A percentile compares a stretch with the other conserved stretches of the same genome.
Evolutionary conservation across 257 asterid genomes (phyloP).

Genomic region (Capsicum rhomboideum): DNA sequence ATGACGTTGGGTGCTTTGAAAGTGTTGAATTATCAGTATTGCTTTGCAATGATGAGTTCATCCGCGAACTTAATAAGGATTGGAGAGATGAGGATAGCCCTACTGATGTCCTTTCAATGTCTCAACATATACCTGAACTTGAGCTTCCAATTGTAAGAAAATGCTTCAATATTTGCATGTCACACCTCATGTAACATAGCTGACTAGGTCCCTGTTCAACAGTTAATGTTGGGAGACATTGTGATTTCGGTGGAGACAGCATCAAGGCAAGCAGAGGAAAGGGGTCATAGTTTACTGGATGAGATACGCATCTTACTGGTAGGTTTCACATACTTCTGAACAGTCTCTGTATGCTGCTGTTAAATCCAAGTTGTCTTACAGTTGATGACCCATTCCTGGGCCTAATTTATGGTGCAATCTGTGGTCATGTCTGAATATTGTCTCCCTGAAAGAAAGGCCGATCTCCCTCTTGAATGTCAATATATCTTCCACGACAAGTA

Average conservation of each 20-base stretch:
- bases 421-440: not conserved
- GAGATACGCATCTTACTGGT: constrained; percentile 96
- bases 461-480: not conserved
- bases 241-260: constrained; percentile 97
- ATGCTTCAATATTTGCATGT: not conserved
- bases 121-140: constrained; percentile 88
- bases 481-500: not conserved
- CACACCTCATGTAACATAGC: constrained; percentile 8
- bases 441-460: not conserved
- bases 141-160: constrained; percentile 74
- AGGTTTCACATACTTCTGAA: constrained; percentile 18
- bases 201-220: constrained; percentile 27
- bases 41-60: constrained; percentile 86
- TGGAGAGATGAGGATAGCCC: constrained; percentile 95
- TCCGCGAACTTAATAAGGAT: constrained; percentile 74
- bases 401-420: not conserved
- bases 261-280: constrained; percentile 89
- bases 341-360: not conserved
- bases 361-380: not conserved
- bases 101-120: constrained; percentile 97
- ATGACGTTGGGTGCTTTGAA: constrained; percentile 66
- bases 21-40: constrained; percentile 81
- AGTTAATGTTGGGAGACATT: constrained; percentile 95
- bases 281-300: constrained; percentile 85
- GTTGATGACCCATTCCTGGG: not conserved